These are phyloP conservation scores for Lepidium aucheri DNA, from an alignment of 345 rosid genomes.

Conservation along the genomic window DNA sequence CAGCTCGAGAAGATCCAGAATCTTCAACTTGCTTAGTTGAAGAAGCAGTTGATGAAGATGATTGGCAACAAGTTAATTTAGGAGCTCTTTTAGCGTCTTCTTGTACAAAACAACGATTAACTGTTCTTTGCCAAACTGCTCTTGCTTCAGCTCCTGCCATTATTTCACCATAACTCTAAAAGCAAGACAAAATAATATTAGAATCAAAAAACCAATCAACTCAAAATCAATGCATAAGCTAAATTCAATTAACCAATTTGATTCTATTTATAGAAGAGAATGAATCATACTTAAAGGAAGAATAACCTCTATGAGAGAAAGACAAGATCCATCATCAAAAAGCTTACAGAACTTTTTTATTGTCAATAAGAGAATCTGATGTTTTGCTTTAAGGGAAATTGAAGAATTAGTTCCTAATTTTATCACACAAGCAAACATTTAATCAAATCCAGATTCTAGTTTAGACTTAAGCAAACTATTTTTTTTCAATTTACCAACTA, in stretches of 20 bases:
- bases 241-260: neutral
- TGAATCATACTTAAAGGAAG: neutral
- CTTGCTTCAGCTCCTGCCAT: slow-evolving; percentile 96
- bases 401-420: slow-evolving; percentile 16
- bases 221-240: neutral
- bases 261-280: slow-evolving; percentile 1
- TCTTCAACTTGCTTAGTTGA: slow-evolving; percentile 51
- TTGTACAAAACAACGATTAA: slow-evolving; percentile 91
- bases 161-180: slow-evolving; percentile 23
- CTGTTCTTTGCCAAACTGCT: slow-evolving; percentile 85
- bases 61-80: slow-evolving; percentile 80
- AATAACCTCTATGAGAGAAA: neutral
- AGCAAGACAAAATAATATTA: neutral
- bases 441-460: neutral
- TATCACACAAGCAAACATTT: neutral
- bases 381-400: slow-evolving; percentile 15
- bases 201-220: neutral
- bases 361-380: slow-evolving; percentile 15
- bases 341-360: neutral
- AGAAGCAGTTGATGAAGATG: slow-evolving; percentile 43
- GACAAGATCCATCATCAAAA: slow-evolving; percentile 23
- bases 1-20: slow-evolving; percentile 35
- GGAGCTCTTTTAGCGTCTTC: slow-evolving; percentile 99
- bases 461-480: neutral
- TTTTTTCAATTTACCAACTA: neutral